phyloP scores from a whole-genome alignment of 495 filamentous ascomycete species.

The Xanthoparmelia taractica region DNA sequence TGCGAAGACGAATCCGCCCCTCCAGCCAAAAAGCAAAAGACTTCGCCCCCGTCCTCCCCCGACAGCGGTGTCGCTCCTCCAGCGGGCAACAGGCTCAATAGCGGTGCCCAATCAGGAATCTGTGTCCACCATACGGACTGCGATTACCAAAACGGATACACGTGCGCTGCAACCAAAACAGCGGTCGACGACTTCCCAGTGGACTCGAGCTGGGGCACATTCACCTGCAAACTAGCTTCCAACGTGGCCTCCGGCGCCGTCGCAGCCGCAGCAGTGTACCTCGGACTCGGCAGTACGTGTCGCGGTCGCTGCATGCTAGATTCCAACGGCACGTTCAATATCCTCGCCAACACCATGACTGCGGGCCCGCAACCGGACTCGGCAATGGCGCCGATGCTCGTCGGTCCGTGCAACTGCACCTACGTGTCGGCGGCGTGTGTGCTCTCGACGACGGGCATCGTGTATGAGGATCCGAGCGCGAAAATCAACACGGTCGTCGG shows the following conservation, averaged over 20 bases:
- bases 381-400: neutral
- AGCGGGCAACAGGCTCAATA: neutral
- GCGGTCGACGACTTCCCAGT: neutral
- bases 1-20: neutral
- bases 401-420: neutral
- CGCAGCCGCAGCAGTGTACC: neutral
- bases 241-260: neutral
- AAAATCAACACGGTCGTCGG: neutral
- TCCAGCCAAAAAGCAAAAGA: neutral
- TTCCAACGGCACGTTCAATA: neutral
- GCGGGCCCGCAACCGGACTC: neutral
- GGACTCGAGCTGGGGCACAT: neutral
- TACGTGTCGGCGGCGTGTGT: neutral
- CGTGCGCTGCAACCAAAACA: neutral
- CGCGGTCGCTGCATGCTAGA: neutral
- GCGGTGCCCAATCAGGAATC: neutral
- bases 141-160: conserved; percentile 1
- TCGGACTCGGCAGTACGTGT: neutral
- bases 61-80: neutral
- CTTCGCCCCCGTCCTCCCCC: neutral
- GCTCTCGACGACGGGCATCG: neutral
- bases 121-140: neutral
- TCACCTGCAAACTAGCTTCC: neutral
- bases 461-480: neutral
- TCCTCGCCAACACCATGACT: neutral